phyloP scores from a whole-genome alignment of 2,329 filamentous ascomycete genomes.

The Claviceps sp. region DNA sequence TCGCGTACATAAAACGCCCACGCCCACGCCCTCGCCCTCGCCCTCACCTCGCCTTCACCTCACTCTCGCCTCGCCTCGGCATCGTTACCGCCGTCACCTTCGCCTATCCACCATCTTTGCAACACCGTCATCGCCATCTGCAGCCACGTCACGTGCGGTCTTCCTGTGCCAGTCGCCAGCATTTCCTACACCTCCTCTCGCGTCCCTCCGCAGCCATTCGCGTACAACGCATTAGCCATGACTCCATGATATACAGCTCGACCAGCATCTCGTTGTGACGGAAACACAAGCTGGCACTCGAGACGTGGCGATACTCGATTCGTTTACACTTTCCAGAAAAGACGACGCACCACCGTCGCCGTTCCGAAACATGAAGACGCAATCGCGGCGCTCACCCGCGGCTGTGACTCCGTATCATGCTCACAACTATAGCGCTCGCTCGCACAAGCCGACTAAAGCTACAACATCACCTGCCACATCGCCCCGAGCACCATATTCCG shows the following conservation, averaged over 20 bases:
- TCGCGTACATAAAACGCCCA: background rate
- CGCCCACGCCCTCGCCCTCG: background rate
- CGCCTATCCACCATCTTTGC: background rate
- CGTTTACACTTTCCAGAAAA: slow-evolving; percentile 9
- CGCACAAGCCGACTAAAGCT: slow-evolving; percentile 25
- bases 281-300: background rate
- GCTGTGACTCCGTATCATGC: slow-evolving; percentile 21
- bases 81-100: background rate
- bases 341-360: slow-evolving; percentile 20
- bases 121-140: background rate
- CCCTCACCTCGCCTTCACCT: background rate
- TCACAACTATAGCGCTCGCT: slow-evolving; percentile 28
- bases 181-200: background rate
- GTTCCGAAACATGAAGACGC: slow-evolving; percentile 33
- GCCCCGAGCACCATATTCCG: slow-evolving; percentile 37
- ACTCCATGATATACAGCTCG: background rate
- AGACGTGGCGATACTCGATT: background rate
- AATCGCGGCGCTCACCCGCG: slow-evolving; percentile 22
- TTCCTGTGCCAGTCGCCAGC: background rate
- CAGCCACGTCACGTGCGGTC: background rate
- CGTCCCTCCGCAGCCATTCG: background rate
- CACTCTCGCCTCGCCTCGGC: background rate
- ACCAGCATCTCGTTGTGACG: background rate
- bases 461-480: slow-evolving; percentile 41
- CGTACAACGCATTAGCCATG: slow-evolving; percentile 2